Percentiles rank a stretch among this genome's conserved stretches.
These are phyloP conservation scores for Alternaria metachromatica DNA, from an alignment of 2,329 filamentous ascomycete genomes.

Conservation along the genomic window DNA sequence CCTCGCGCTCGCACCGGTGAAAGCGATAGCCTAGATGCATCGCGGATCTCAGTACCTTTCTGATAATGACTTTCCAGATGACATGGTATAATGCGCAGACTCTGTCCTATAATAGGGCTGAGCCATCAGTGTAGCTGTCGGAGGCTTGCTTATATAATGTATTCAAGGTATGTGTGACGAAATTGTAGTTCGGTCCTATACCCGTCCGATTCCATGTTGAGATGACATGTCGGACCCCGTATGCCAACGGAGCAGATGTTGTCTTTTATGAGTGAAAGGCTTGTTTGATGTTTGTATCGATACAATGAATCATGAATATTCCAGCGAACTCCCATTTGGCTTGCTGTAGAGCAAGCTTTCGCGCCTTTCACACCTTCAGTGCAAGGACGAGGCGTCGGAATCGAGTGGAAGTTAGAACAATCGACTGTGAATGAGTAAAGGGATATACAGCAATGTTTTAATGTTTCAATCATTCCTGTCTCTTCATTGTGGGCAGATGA, in stretches of 20 bases:
- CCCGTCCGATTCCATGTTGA: neutral
- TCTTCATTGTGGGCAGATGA: neutral
- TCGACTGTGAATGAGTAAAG: neutral
- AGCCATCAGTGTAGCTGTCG: neutral
- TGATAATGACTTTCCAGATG: too few species aligned
- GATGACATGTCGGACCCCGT: neutral
- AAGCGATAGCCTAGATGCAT: neutral
- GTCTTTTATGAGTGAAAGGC: neutral
- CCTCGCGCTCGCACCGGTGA: neutral
- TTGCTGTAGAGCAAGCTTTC: neutral
- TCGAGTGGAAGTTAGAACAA: neutral
- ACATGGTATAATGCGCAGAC: neutral
- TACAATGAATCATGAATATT: neutral
- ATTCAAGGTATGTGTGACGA: too few species aligned
- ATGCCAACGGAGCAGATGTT: too few species aligned
- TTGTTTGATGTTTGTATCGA: neutral
- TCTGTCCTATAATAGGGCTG: neutral
- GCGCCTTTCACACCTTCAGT: neutral
- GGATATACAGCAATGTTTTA: neutral
- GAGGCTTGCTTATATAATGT: neutral
- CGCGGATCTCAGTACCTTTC: too few species aligned
- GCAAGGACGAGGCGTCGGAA: neutral
- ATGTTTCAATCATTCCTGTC: neutral
- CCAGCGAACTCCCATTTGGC: neutral
- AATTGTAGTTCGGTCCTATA: too few species aligned